Evolutionary conservation across 2,329 filamentous ascomycete species (phyloP), one percentile per base, ranked within the genome.

Genomic region (Ophiostoma pallidulum): DNA sequence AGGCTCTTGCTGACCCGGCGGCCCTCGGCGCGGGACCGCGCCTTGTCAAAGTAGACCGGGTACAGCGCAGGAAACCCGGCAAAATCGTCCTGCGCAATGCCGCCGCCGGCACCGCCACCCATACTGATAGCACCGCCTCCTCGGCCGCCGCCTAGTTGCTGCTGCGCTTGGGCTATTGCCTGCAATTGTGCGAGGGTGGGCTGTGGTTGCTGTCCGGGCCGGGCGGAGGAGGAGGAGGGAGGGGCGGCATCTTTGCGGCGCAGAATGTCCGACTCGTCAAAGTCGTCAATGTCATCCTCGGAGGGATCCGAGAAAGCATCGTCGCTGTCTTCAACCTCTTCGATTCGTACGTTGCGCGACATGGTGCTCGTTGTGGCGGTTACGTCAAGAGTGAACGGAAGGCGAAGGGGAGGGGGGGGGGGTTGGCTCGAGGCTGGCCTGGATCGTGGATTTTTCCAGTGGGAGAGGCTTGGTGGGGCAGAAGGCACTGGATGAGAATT

Each of bases 21-120:
- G 32, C 92, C 92, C 59, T 94, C 76, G 49, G 82, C 80, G 49
- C 90, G 81, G 36, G 79, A 77, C 43, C 86, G 80, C 20, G 72
- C 71, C 54, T 75, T 76, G 73, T 96, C 91, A 61, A 98, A 98
- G 75, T 98, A 98, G 51, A 97, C 71, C 0, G 92, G 91, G 70
- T 98, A 98, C 22, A 98, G 74, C 66, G 87, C 91, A 65, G 92
- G 85, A 71, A 82, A 95, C 66, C 80, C 71, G 61, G 84, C 86
- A 65, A 87, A 83, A 57, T 72, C 68, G 54, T n/a, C n/a, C n/a
- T n/a, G n/a, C n/a, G n/a, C n/a, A n/a, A n/a, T n/a, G n/a, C n/a
- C n/a, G n/a, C n/a, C n/a, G n/a, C n/a, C n/a, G n/a, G n/a, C n/a
- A n/a, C n/a, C n/a, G n/a, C n/a, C n/a, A n/a, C n/a, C n/a, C n/a